Conservation (phyloP, 352 stramenopile genomes). For the Globisporangium sylvaticum region DNA sequence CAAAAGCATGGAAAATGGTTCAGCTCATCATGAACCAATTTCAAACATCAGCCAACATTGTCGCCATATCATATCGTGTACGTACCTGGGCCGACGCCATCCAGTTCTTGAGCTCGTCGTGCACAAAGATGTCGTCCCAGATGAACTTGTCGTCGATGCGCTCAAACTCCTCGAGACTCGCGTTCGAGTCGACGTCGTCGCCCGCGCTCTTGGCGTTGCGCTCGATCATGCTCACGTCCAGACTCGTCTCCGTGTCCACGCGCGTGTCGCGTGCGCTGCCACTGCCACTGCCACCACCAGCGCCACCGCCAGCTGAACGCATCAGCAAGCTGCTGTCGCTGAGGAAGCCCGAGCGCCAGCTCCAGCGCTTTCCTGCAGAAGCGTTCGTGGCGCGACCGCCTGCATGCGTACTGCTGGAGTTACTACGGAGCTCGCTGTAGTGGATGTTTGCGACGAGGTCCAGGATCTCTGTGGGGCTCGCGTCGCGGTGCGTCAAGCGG, state of each 20-base stretch:
- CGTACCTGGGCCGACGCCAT: conserved; percentile 27
- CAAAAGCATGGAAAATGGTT: not conserved
- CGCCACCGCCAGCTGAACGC: not conserved
- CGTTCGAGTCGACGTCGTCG: conserved; percentile 7
- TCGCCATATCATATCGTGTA: not conserved
- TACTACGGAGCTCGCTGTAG: conserved; percentile 23
- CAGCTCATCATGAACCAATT: not conserved
- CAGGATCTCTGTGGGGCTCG: conserved; percentile 49
- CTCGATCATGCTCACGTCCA: conserved; percentile 39
- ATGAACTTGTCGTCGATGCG: conserved; percentile 26
- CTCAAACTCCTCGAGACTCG: conserved; percentile 26
- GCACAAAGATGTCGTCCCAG: conserved; percentile 62
- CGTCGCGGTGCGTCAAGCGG: conserved; percentile 57
- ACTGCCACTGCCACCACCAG: not conserved
- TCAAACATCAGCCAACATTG: not conserved
- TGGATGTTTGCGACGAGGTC: conserved; percentile 54
- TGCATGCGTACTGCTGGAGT: not conserved
- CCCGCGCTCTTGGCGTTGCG: conserved; percentile 13
- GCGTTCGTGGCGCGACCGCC: not conserved
- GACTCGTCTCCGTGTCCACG: conserved; percentile 9
- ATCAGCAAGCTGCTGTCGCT: conserved; percentile 16
- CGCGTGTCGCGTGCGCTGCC: not conserved
- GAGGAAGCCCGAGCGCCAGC: conserved; percentile 20
- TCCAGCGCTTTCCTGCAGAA: conserved; percentile 15
- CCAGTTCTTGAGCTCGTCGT: conserved; percentile 68